These are phyloP conservation scores for Priceomyces castillae DNA, from an alignment of 805 yeast species.

Conservation along the genomic window DNA sequence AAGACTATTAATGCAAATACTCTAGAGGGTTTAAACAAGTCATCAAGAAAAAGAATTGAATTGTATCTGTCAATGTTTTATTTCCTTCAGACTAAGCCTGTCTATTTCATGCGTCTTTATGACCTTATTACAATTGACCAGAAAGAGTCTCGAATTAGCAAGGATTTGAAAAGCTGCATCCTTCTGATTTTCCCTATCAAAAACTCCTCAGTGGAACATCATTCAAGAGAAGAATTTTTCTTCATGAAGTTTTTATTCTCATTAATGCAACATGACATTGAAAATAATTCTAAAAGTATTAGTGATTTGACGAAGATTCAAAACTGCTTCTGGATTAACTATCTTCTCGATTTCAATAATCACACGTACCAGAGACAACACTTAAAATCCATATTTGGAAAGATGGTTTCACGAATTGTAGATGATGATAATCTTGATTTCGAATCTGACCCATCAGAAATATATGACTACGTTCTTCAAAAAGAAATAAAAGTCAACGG, in stretches of 20 bases:
- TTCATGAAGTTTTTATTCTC: conserved; percentile 56
- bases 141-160: conserved; percentile 21
- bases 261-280: conserved; percentile 42
- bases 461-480: conserved; percentile 43
- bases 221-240: conserved; percentile 69
- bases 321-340: conserved; percentile 43
- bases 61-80: conserved; percentile 77
- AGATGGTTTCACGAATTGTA: conserved; percentile 34
- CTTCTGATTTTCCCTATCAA: conserved; percentile 31
- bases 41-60: conserved; percentile 54
- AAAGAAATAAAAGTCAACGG: conserved; percentile 36
- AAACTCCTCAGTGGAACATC: conserved; percentile 26
- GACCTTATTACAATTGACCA: conserved; percentile 25
- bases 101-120: conserved; percentile 61
- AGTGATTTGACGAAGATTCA: conserved; percentile 41
- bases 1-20: conserved; percentile 16
- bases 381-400: conserved; percentile 41
- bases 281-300: conserved; percentile 21
- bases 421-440: conserved; percentile 56
- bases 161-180: conserved; percentile 23
- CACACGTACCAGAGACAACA: conserved; percentile 48
- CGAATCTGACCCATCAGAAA: conserved; percentile 75
- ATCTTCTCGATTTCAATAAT: conserved; percentile 43
- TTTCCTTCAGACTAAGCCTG: conserved; percentile 78
- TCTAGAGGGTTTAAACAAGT: conserved; percentile 34